Conservation (phyloP, 495 filamentous ascomycete species). For the Cladorrhinum samala region DNA sequence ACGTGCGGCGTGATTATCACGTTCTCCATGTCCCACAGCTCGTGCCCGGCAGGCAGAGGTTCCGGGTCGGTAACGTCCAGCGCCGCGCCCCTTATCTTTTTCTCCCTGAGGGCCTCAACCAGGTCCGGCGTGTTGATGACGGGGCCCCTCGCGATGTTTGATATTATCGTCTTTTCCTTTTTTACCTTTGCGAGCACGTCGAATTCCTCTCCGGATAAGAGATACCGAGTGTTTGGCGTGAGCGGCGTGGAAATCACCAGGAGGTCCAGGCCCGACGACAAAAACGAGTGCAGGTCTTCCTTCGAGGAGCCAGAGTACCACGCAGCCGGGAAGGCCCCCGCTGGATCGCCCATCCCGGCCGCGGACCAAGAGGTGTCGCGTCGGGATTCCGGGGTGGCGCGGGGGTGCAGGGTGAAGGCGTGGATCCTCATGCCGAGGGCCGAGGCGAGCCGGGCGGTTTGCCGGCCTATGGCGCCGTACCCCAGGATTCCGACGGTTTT, state of each 20-base stretch:
- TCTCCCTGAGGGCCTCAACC: constrained; percentile 53
- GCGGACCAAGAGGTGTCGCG: constrained; percentile 64
- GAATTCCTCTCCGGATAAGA: constrained; percentile 63
- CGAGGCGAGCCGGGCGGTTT: constrained; percentile 62
- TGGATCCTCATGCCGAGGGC: constrained; percentile 76
- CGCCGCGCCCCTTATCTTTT: constrained; percentile 60
- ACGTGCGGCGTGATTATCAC: constrained; percentile 76
- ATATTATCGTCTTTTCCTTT: constrained; percentile 50
- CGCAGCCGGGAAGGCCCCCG: constrained; percentile 61
- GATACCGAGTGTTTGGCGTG: constrained; percentile 59
- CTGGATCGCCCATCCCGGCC: constrained; percentile 68
- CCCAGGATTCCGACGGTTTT: constrained; percentile 65
- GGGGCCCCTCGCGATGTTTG: constrained; percentile 69
- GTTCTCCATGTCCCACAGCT: constrained; percentile 69
- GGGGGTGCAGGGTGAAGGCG: constrained; percentile 71
- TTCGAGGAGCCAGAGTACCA: constrained; percentile 69
- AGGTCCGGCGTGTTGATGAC: constrained; percentile 66
- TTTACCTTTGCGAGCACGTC: constrained; percentile 39
- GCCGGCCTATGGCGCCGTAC: constrained; percentile 78
- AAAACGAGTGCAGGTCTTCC: constrained; percentile 57
- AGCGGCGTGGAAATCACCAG: constrained; percentile 70
- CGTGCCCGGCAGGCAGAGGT: constrained; percentile 62
- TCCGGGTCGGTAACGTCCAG: constrained; percentile 88
- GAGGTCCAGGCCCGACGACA: constrained; percentile 64
- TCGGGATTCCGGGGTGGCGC: constrained; percentile 49